phyloP scores from a whole-genome alignment of 2,329 filamentous ascomycete genomes.

The Fusarium sp. region DNA sequence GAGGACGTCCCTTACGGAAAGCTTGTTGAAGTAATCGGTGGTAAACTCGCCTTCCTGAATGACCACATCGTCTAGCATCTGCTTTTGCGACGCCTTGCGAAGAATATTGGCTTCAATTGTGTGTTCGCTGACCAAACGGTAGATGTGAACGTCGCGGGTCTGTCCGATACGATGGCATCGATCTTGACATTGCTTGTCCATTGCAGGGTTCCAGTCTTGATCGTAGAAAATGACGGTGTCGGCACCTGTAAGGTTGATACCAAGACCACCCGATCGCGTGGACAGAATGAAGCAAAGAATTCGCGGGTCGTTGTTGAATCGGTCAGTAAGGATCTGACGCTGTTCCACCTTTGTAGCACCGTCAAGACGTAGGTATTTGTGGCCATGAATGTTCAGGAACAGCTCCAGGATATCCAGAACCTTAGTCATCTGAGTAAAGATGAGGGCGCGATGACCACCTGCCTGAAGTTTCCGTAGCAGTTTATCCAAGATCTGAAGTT shows the following conservation, averaged over 20 bases:
- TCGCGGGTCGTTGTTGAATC: slow-evolving; percentile 93
- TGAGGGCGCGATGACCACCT: slow-evolving; percentile 91
- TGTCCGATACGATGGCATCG: slow-evolving; percentile 97
- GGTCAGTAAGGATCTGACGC: slow-evolving; percentile 92
- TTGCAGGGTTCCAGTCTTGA: slow-evolving; percentile 98
- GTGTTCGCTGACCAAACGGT: slow-evolving; percentile 90
- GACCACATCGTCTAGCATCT: slow-evolving; percentile 96
- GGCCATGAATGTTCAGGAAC: slow-evolving; percentile 96
- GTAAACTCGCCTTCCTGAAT: slow-evolving; percentile 99
- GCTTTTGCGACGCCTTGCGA: slow-evolving; percentile 95
- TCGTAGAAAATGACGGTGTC: slow-evolving; percentile 99
- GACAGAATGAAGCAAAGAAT: slow-evolving; percentile 97
- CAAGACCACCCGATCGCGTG: slow-evolving; percentile 90
- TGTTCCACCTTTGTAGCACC: slow-evolving; percentile 97
- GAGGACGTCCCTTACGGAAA: slow-evolving; percentile 77
- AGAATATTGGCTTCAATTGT: slow-evolving; percentile 99
- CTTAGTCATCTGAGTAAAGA: slow-evolving; percentile 99
- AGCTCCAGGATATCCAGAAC: slow-evolving; percentile 97
- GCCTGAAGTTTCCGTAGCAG: slow-evolving; percentile 88
- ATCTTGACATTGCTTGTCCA: slow-evolving; percentile 99
- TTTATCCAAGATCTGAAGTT: slow-evolving; percentile 88
- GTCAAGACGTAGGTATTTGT: slow-evolving; percentile 95
- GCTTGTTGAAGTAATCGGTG: slow-evolving; percentile 91
- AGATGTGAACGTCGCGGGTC: slow-evolving; percentile 97
- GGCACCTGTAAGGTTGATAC: slow-evolving; percentile 95